phyloP scores from a whole-genome alignment of 805 yeast species.

The Hanseniaspora nectarophila region DNA sequence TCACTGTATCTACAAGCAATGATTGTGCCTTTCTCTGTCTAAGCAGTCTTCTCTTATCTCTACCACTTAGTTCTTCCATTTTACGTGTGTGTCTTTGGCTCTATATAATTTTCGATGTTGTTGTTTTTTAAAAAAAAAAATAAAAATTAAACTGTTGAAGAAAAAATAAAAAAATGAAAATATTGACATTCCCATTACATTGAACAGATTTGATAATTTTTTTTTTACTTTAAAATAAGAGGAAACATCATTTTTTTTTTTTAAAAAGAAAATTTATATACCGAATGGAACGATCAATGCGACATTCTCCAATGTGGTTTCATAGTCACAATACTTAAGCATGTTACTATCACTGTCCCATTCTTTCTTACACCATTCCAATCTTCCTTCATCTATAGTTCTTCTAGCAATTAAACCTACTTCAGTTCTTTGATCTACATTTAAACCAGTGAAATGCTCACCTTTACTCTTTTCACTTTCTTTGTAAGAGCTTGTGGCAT shows the following conservation, averaged over 20 bases:
- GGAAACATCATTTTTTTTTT: not conserved
- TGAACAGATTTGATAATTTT: not conserved
- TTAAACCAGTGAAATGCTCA: slow-evolving; percentile 40
- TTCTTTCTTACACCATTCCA: slow-evolving; percentile 14
- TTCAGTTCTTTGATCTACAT: slow-evolving; percentile 38
- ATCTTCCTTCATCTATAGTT: slow-evolving; percentile 61
- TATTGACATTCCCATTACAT: not conserved
- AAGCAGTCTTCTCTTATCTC: not conserved
- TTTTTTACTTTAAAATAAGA: not conserved
- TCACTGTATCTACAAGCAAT: slow-evolving; percentile 1
- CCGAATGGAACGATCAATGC: slow-evolving; percentile 30
- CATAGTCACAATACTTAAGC: slow-evolving; percentile 45
- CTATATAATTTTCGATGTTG: not conserved
- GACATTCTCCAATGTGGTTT: slow-evolving; percentile 59
- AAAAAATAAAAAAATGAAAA: not conserved
- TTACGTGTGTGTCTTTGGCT: too few species aligned
- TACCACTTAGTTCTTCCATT: not conserved
- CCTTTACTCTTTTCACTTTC: slow-evolving; percentile 30
- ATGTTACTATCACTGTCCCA: slow-evolving; percentile 26
- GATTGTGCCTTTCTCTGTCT: slow-evolving; percentile 12
- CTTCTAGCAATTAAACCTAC: slow-evolving; percentile 62
- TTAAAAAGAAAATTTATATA: not conserved
- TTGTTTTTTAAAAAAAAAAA: not conserved
- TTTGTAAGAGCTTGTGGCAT: slow-evolving; percentile 74
- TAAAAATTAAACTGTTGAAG: too few species aligned